Base-by-base conservation (phyloP, 805 yeast genomes). In the Grigorovia humatica region DNA sequence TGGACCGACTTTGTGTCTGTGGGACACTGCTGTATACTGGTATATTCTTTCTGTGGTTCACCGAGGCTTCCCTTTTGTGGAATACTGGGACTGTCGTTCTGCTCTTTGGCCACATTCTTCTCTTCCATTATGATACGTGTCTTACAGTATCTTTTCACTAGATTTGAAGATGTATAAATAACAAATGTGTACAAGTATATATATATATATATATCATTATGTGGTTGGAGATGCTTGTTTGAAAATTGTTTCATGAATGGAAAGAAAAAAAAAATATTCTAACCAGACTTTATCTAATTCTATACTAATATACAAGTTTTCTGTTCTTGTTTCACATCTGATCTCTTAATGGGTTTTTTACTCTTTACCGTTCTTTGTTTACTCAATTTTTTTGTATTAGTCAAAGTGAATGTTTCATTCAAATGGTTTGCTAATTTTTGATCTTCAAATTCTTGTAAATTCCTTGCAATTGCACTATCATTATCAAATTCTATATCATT, bases 371-470 rank as follows among this genome's bases (percentile, higher is more conserved):
- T 47, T 17, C 11, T 35, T 27, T 17, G 11, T 17, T 18, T 29
- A 4, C 4, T 32, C 4, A 8, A 32, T 5, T 32, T 32, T 23
- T 49, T 27, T 46, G 44, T 45, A 32, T 4, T 32, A 32, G 38
- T 32, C 15, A 32, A 32, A 13, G 38, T 32, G 38, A 32, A 32
- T 11, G 38, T 32, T 38, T 38, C 50, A 20, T 9, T 11, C 13
- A 48, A 13, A 13, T 46, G 46, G 67, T 18, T 30, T 0, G 54
- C 55, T 9, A 52, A 1, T 19, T 9, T 44, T 12, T 30, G 69
- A 57, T 81, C 85, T 54, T 81, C 85, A 51, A 79, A 74, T 56
- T 75, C 77, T 58, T 81, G 86, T 42, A 74, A 53, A 32, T 60
- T 59, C 53, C 60, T 52, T 1, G 77, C 77, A 23, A 80, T 59